Evolutionary conservation across 495 filamentous ascomycete genomes (phyloP), one percentile per base, ranked within the genome.

Genomic region (Lichina pygmaea): DNA sequence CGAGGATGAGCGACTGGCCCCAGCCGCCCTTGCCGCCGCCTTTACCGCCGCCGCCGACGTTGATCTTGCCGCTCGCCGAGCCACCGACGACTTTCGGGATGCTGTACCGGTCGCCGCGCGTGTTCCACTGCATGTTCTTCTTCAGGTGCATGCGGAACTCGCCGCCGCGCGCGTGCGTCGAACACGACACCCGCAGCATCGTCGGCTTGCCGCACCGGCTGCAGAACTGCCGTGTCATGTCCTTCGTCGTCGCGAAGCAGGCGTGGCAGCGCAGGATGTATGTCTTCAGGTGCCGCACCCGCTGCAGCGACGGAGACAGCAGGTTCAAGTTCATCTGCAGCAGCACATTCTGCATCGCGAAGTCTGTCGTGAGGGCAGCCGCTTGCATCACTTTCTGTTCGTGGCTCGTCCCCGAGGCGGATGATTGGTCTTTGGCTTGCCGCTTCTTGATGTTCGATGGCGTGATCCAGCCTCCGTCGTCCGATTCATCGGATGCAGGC

Each of bases 71-170:
- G 58, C 67, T 89, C 10, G 85, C 57, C 10, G 70, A 71, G 3
- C 86, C 91, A 38, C 75, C 67, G n/a, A 80, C 67, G 2, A 86
- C 80, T 63, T 94, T 95, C 0, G 89, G 89, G 24, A 97, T 73
- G 55, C 80, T 85, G 61, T 72, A 97, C 10, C 77, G 65, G 55
- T 93, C 85, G 34, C 89, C 89, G 2, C 85, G 69, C 51, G 76
- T 91, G 62, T 93, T 95, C 75, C 76, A 93, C 59, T 94, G 84
- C 68, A 86, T 86, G 61, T 92, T 93, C 58, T 76, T 77, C 70
- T 93, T 92, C 45, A 97, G 62, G 54, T 93, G 82, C 48, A 97
- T 63, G 31, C 67, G 77, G 65, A 93, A 89, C 50, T 77, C 73
- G 16, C 91, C 91, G 32, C 71, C 66, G 7, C 48, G 44, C 12